These are phyloP conservation scores for Paecilomyces formosus DNA, from an alignment of 2,329 filamentous ascomycete species.

Conservation along the genomic window DNA sequence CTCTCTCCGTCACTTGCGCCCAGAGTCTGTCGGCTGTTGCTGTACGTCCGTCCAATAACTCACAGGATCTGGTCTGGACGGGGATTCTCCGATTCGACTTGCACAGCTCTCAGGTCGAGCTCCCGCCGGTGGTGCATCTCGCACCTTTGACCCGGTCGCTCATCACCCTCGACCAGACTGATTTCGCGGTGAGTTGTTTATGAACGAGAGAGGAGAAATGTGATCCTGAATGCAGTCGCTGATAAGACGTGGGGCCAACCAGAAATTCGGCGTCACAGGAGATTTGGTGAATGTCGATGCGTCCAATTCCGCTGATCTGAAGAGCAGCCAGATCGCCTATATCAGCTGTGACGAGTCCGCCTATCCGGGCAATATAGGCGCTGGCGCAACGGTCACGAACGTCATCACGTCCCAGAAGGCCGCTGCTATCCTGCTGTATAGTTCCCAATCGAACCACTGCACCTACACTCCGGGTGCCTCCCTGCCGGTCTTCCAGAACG, in stretches of 20 bases:
- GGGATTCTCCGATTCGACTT: constrained; percentile 16
- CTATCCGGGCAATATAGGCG: constrained; percentile 32
- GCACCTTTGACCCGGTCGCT: constrained; percentile 20
- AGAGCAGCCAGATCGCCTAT: constrained; percentile 26
- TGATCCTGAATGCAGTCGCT: neutral
- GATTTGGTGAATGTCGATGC: constrained; percentile 19
- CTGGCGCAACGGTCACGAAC: constrained; percentile 24
- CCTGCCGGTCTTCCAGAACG: constrained; percentile 17
- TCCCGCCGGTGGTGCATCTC: constrained; percentile 12
- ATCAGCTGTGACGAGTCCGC: constrained; percentile 33
- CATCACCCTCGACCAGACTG: constrained; percentile 9
- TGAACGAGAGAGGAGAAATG: neutral
- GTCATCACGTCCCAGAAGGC: constrained; percentile 22
- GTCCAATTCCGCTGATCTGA: constrained; percentile 19
- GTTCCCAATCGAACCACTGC: constrained; percentile 29
- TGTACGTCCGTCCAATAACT: constrained; percentile 22
- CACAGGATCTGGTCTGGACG: constrained; percentile 15
- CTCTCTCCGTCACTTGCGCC: constrained; percentile 4
- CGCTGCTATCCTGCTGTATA: constrained; percentile 33
- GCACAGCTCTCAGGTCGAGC: constrained; percentile 12
- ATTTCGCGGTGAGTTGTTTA: constrained; percentile 16
- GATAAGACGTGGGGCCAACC: constrained; percentile 5
- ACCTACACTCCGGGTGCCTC: constrained; percentile 18
- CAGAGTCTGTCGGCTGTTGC: constrained; percentile 12
- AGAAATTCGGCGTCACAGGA: constrained; percentile 22